Evolutionary conservation across 768 basidiomycete species (phyloP).

Genomic region (Pulveroboletus sp.): DNA sequence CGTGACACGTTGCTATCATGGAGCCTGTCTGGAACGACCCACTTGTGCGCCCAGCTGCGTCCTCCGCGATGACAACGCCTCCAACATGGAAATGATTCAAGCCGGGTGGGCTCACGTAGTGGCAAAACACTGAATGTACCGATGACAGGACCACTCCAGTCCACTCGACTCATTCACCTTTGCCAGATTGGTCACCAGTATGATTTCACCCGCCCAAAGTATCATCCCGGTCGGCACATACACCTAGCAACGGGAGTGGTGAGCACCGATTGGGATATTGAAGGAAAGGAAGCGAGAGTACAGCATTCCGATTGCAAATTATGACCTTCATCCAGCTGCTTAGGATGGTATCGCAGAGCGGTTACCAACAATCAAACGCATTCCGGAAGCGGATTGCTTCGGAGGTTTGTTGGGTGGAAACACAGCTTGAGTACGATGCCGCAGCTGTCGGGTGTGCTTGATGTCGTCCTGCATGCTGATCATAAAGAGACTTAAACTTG

Average conservation of each 20-base stretch:
- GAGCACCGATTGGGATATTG: too few species aligned
- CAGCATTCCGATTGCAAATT: conserved; percentile 28
- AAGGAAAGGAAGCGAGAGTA: neutral
- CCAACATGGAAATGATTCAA: neutral
- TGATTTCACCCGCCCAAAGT: too few species aligned
- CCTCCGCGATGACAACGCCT: too few species aligned
- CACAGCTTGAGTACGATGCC: conserved; percentile 11
- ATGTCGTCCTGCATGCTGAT: conserved; percentile 21
- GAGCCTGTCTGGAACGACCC: too few species aligned
- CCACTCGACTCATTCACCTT: too few species aligned
- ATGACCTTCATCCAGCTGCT: conserved; percentile 24
- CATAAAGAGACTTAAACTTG: neutral
- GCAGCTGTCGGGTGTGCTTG: conserved; percentile 21
- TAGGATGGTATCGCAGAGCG: conserved; percentile 8
- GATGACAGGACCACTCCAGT: too few species aligned
- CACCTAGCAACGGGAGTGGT: too few species aligned
- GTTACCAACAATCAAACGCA: conserved; percentile 14
- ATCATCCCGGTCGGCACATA: too few species aligned
- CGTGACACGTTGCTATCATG: too few species aligned
- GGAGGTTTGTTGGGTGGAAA: conserved; percentile 11
- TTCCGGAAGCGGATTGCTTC: neutral
- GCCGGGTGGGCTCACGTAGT: neutral
- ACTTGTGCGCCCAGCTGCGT: too few species aligned
- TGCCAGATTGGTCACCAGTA: too few species aligned
- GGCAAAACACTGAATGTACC: too few species aligned